Conservation (phyloP, 768 basidiomycete genomes). For the Lyophyllum decastes region DNA sequence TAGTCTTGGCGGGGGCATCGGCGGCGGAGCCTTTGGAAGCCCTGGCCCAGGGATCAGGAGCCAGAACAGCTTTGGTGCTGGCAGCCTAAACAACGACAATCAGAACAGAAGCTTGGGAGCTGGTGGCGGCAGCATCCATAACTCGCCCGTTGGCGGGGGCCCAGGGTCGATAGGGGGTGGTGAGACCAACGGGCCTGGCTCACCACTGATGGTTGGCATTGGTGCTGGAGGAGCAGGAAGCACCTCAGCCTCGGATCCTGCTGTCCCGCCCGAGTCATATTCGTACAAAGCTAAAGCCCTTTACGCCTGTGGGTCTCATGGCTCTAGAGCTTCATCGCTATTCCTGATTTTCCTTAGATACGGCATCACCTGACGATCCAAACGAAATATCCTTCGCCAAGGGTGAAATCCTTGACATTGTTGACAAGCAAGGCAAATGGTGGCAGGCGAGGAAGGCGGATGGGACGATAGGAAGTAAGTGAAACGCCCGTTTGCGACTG, state of each 20-base stretch:
- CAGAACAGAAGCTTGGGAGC: slow-evolving; percentile 38
- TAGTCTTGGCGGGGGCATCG: slow-evolving; percentile 43
- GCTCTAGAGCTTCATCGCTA: slow-evolving; percentile 10
- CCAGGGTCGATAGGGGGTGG: slow-evolving; percentile 43
- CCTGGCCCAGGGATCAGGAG: slow-evolving; percentile 48
- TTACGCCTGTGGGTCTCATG: slow-evolving; percentile 72
- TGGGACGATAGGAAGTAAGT: slow-evolving; percentile 77
- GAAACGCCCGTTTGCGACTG: not conserved
- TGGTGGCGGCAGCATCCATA: slow-evolving; percentile 56
- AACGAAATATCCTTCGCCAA: slow-evolving; percentile 95
- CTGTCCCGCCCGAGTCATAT: slow-evolving; percentile 43
- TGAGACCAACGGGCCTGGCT: slow-evolving; percentile 52
- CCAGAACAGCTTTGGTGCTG: slow-evolving; percentile 57
- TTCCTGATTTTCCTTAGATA: slow-evolving; percentile 55
- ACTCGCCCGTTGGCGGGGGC: slow-evolving; percentile 41
- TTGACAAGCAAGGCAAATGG: slow-evolving; percentile 94
- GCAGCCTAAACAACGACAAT: slow-evolving; percentile 40
- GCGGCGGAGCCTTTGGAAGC: slow-evolving; percentile 51
- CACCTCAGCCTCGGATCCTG: slow-evolving; percentile 26
- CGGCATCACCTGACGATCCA: slow-evolving; percentile 91
- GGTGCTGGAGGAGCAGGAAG: slow-evolving; percentile 50
- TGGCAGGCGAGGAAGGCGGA: slow-evolving; percentile 87
- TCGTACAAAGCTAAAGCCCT: slow-evolving; percentile 84
- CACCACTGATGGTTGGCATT: slow-evolving; percentile 70
- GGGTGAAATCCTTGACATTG: slow-evolving; percentile 88